Evolutionary conservation across 306 rosid species (phyloP).

Genomic region (Castanopsis chinensis): DNA sequence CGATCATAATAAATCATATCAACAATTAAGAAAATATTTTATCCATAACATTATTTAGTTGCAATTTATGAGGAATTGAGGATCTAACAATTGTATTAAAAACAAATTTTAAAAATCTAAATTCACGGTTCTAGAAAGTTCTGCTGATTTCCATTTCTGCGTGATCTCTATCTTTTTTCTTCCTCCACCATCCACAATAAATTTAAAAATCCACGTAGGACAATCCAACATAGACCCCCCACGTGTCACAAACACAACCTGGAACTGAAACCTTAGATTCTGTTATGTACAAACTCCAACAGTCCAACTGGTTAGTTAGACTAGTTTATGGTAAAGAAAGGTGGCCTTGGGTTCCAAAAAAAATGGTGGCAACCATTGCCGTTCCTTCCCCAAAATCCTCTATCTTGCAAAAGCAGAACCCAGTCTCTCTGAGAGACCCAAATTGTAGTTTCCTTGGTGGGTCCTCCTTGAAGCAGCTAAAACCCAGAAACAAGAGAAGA

Average conservation of each 20-base stretch:
- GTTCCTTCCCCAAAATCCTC: slow-evolving; percentile 58
- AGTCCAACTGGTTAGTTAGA: background rate
- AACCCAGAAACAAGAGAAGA: slow-evolving; percentile 45
- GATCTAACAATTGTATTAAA: too few species aligned
- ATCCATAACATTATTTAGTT: too few species aligned
- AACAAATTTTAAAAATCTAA: too few species aligned
- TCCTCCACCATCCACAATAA: slow-evolving; percentile 37
- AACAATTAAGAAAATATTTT: too few species aligned
- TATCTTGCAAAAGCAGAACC: slow-evolving; percentile 54
- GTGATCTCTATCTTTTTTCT: background rate
- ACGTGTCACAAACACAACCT: slow-evolving; percentile 76
- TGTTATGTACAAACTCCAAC: slow-evolving; percentile 1
- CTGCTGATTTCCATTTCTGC: background rate
- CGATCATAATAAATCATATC: too few species aligned
- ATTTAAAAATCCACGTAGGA: slow-evolving; percentile 33
- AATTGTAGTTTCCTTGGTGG: slow-evolving; percentile 41
- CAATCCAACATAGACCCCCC: slow-evolving; percentile 39
- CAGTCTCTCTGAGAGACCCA: slow-evolving; percentile 38
- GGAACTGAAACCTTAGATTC: slow-evolving; percentile 16
- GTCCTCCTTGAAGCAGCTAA: slow-evolving; percentile 54
- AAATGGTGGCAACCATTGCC: slow-evolving; percentile 56
- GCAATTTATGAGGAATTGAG: too few species aligned
- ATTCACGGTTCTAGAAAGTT: background rate
- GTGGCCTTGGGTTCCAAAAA: background rate
- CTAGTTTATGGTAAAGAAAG: background rate